A percentile compares a stretch with the other conserved stretches of the same genome.
phyloP scores from a whole-genome alignment of 2,329 filamentous ascomycete genomes.

The Ascocoryne sarcoides region DNA sequence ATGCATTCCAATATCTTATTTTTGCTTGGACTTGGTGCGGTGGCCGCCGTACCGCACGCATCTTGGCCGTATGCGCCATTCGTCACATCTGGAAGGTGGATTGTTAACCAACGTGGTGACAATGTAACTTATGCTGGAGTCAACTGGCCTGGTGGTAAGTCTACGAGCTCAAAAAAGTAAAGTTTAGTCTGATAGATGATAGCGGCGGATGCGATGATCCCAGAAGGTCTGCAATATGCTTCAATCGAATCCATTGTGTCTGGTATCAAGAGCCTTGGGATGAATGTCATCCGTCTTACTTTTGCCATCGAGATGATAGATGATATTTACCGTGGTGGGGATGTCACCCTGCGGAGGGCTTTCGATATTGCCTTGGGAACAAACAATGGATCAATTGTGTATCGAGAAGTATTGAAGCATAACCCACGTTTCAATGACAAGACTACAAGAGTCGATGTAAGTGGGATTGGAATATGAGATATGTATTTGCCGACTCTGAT shows the following conservation, averaged over 20 bases:
- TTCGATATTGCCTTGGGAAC: constrained; percentile 40
- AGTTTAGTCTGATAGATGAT: no score
- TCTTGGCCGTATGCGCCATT: constrained; percentile 19
- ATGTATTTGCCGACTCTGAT: constrained; percentile 44
- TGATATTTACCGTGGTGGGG: constrained; percentile 42
- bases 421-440: constrained; percentile 47
- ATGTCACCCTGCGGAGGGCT: constrained; percentile 37
- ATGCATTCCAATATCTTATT: not conserved
- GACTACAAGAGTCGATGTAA: constrained; percentile 43
- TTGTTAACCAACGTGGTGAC: constrained; percentile 31
- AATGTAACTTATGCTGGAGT: constrained; percentile 44
- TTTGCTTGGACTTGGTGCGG: not conserved
- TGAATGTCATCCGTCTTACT: constrained; percentile 55
- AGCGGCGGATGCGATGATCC: constrained; percentile 52
- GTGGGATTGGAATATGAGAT: constrained; percentile 28
- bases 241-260: constrained; percentile 46
- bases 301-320: constrained; percentile 59
- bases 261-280: constrained; percentile 46
- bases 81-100: constrained; percentile 30
- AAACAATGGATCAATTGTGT: constrained; percentile 42
- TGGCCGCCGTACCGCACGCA: not conserved
- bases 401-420: constrained; percentile 43
- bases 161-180: no score
- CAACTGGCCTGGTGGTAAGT: constrained; percentile 48
- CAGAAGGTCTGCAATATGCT: constrained; percentile 54